Base-by-base conservation (phyloP, 805 yeast genomes). In the Ogataea philodendri region DNA sequence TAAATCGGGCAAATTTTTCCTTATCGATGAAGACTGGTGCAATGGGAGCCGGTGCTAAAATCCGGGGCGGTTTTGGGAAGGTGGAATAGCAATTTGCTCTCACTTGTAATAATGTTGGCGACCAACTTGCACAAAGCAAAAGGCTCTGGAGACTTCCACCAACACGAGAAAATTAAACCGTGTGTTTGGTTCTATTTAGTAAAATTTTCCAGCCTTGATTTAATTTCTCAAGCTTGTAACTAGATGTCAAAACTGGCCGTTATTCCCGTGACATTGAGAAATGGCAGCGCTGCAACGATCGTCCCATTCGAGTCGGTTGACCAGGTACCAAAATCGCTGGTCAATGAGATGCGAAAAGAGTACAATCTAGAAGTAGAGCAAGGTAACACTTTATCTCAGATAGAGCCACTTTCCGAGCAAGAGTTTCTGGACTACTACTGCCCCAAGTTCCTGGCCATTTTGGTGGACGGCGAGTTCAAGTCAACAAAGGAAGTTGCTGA, bases 361-460 rank as follows among this genome's bases (percentile, higher is more conserved):
- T 75, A 84, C 64, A 84, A 84, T 55, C 49, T 55, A 10, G 86
- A 84, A 36, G 69, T 88, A 5, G 83, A 72, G 21, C 75, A 68
- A 26, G 97, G 97, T 5, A 60, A 65, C 22, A 86, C 96, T 0
- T 87, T 88, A 48, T 94, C 96, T 0, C 67, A 75, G 41, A 60
- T 64, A 15, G 59, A 68, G 5, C 51, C 52, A 2, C 51, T 74
- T 6, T 39, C 66, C 3, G 55, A 52, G 11, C 69, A 74, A 2
- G 79, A 72, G 39, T 88, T 82, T 57, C 36, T 54, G n/a, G 65
- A 67, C 14, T 78, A 78, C 55, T 84, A 90, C 83, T 80, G 81
- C 45, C 67, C 67, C 7, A 69, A 78, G 11, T 85, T 84, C 55
- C 74, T 74, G 7, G 85, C 81, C 0, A 63, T 87, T 4, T 58